Evolutionary conservation across 2,329 filamentous ascomycete species (phyloP), one percentile per base, ranked within the genome.

Genomic region (Scytalidium sp.): DNA sequence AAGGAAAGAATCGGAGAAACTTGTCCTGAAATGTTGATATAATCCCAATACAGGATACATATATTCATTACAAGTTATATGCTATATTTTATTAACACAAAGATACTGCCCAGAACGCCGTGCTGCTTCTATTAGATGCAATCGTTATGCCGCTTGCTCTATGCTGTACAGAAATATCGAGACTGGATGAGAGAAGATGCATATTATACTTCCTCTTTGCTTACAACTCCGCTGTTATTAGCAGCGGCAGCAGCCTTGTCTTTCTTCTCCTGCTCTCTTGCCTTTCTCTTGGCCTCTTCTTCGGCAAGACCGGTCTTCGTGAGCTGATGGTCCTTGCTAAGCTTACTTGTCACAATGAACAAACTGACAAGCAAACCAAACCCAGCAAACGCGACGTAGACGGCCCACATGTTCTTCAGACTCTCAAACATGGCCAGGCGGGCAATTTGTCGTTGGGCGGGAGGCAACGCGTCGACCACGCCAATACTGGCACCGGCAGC

Each of bases 271-370:
- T 62, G 58, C 47, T 65, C 54, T 25, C 58, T 56, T 7, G 2
- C 52, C 32, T 59, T 23, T 10, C 44, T 48, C 11, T 47, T 41
- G 27, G 41, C 42, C 23, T 47, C 54, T 39, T 56, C 47, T 13
- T 51, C 47, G 7, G 45, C 51, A 7, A 57, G 44, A 1, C 78
- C 78, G 3, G 78, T 80, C 61, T 70, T 75, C 5, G 73, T 78
- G 60, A 78, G 73, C 6, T 69, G 67, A 56, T 81, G 77, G 53
- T 76, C 75, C 43, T 68, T 73, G 41, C 67, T 77, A 58, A 81
- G 56, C 3, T 66, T 59, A 13, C 60, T 54, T 41, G 75, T 73
- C 25, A 68, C 65, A 46, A 80, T 68, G 43, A 78, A 76, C 3
- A 65, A 52, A 44, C 70, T 72, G 3, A 68, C 67, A 2, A 73